Conservation (phyloP, 2,329 filamentous ascomycete genomes). For the Fusarium sp. region DNA sequence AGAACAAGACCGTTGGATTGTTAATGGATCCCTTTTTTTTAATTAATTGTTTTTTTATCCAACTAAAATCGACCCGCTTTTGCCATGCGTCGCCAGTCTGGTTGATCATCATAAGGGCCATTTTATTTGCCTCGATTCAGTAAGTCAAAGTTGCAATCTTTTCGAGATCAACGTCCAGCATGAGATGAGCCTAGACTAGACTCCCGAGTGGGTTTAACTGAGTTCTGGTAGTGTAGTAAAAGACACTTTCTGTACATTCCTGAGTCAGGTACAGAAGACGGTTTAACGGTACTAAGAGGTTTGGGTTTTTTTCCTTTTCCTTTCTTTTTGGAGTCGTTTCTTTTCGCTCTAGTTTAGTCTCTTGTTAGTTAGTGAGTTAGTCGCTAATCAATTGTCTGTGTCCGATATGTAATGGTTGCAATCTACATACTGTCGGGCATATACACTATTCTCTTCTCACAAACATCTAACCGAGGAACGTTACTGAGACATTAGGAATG, state of each 20-base stretch:
- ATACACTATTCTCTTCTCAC: background rate
- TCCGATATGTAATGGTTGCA: slow-evolving; percentile 32
- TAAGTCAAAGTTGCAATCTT: slow-evolving; percentile 8
- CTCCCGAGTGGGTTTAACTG: background rate
- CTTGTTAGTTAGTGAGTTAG: background rate
- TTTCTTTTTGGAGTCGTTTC: slow-evolving; percentile 1
- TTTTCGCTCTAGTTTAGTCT: slow-evolving; percentile 5
- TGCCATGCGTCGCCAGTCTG: slow-evolving; percentile 20
- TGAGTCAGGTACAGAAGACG: slow-evolving; percentile 23
- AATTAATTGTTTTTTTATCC: background rate
- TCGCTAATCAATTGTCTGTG: background rate
- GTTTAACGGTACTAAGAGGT: background rate
- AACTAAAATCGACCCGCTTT: slow-evolving; percentile 20
- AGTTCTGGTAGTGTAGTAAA: background rate
- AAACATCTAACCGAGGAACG: slow-evolving; percentile 5
- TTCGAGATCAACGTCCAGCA: slow-evolving; percentile 6
- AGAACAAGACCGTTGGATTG: slow-evolving; percentile 21
- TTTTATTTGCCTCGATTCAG: slow-evolving; percentile 11
- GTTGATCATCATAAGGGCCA: slow-evolving; percentile 9
- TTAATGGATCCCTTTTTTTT: background rate
- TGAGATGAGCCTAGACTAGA: background rate
- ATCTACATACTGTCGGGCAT: slow-evolving; percentile 8
- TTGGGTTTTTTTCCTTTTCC: slow-evolving; percentile 12
- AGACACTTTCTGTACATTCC: slow-evolving; percentile 23
- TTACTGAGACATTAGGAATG: slow-evolving; percentile 37